phyloP scores from a whole-genome alignment of 2,329 filamentous ascomycete species.

The Pseudogymnoascus sp. region DNA sequence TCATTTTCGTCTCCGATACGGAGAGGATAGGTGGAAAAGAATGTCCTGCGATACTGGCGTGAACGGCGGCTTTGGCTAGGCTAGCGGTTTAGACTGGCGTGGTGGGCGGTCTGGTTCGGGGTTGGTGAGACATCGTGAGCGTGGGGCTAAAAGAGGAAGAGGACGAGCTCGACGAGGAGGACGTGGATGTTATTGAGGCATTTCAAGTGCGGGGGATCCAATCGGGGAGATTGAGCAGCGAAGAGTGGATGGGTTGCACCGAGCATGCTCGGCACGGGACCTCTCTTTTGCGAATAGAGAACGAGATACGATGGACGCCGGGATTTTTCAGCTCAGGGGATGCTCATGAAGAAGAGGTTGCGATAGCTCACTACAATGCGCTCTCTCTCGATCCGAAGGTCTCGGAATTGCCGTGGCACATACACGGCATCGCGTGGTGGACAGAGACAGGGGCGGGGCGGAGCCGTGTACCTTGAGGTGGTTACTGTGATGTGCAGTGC shows the following conservation, averaged over 20 bases:
- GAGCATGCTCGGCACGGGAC: neutral
- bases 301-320: neutral
- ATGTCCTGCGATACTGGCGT: neutral
- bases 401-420: neutral
- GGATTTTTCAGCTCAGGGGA: neutral
- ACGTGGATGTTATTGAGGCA: conserved; percentile 2
- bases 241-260: neutral
- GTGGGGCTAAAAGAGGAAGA: neutral
- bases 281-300: neutral
- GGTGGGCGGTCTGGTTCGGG: neutral
- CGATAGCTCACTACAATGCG: neutral
- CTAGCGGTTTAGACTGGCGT: neutral
- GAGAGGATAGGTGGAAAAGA: conserved; percentile 6
- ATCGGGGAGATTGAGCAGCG: neutral
- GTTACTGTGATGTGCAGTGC: neutral
- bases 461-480: neutral
- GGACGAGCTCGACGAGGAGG: neutral
- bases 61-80: neutral
- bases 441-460: neutral
- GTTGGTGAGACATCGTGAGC: neutral
- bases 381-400: neutral
- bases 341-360: neutral
- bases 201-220: conserved; percentile 5
- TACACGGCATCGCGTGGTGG: neutral
- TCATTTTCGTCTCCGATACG: conserved; percentile 3